Base-by-base conservation (phyloP, 2,329 filamentous ascomycete genomes). In the Hypoxylon sp. region DNA sequence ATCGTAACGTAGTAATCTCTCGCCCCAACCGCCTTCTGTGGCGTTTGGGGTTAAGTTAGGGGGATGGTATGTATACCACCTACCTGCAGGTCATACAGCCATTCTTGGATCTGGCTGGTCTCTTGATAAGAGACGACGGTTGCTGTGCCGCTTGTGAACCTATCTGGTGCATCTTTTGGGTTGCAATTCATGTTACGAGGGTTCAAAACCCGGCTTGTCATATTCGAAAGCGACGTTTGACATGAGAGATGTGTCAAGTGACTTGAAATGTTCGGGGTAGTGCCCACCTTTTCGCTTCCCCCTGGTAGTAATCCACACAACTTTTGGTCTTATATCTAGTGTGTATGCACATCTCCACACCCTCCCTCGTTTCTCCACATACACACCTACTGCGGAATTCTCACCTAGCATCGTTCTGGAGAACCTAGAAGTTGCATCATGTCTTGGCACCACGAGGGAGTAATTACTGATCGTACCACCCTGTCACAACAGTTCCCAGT, bases 11-110 rank as follows among this genome's bases (percentile, higher is more conserved):
- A 42, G 19, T 14, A 53, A 46, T 33, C 24, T 33, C 50, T 48
- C 59, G 33, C 39, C 35, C 8, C 29, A 31, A 35, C 37, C 19
- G 33, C 35, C 19, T 39, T 29, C 17, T n/a, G n/a, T 19, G 17
- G 22, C 26, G 39, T 29, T 17, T 47, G 29, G 42, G 26, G 22
- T 6, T 51, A 59, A 35, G 56, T 19, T 19, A 44, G 29, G n/a
- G 56, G 54, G 42, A 44, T 35, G 26, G 22, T 57, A 52, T 44
- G 76, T 54, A 37, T 47, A 11, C 35, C 37, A 78, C 79, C 46
- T 76, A 82, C 81, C 81, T 81, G 76, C 83, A 85, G 29, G 82
- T 85, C 75, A 85, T 78, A 77, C 83, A 85, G 63, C 82, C 82
- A 14, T 81, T 80, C 70, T 80, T 77, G 35, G 77, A 79, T 53